A percentile compares a stretch with the other conserved stretches of the same genome.
These are phyloP conservation scores for Acanthamoeba healyi DNA, from an alignment of 208 protist genomes.

Conservation along the genomic window DNA sequence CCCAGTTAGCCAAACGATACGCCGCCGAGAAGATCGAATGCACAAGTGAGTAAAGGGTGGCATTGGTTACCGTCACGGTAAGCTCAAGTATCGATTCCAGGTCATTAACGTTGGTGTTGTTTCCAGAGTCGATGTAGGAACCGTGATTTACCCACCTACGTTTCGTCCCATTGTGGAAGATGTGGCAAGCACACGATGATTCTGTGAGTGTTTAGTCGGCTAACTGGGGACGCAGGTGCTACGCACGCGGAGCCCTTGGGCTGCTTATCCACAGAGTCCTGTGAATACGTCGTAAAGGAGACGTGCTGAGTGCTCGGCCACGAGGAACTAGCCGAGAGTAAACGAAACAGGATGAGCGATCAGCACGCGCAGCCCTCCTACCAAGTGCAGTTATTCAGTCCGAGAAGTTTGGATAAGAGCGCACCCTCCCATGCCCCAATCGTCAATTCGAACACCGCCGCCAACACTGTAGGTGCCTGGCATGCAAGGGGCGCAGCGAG, in stretches of 20 bases:
- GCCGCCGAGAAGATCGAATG: not conserved
- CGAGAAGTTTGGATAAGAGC: not conserved
- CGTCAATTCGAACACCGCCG: conserved; percentile 32
- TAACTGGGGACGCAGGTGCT: not conserved
- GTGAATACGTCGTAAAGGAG: conserved; percentile 39
- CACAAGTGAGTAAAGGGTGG: not conserved
- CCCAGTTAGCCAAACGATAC: not conserved
- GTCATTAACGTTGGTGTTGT: not conserved
- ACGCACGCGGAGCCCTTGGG: conserved; percentile 28
- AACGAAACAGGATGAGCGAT: not conserved
- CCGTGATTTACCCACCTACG: conserved; percentile 42
- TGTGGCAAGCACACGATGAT: not conserved
- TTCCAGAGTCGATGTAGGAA: conserved; percentile 49
- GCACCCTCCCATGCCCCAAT: conserved; percentile 17
- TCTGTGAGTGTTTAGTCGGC: not conserved
- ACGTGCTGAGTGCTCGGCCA: conserved; percentile 34
- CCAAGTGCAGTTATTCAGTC: too few relatives aligned
- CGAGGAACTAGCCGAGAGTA: not conserved
- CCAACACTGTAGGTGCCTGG: conserved; percentile 68
- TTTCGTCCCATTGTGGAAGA: conserved; percentile 4
- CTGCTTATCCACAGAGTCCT: conserved; percentile 22
- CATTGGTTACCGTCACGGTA: conserved; percentile 22
- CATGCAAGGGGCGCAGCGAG: not conserved
- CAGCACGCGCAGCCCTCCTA: too few relatives aligned
- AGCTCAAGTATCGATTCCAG: conserved; percentile 73